Base-by-base conservation (phyloP, 1,139 yeast genomes). In the Casaregolazyma suthepensis region DNA sequence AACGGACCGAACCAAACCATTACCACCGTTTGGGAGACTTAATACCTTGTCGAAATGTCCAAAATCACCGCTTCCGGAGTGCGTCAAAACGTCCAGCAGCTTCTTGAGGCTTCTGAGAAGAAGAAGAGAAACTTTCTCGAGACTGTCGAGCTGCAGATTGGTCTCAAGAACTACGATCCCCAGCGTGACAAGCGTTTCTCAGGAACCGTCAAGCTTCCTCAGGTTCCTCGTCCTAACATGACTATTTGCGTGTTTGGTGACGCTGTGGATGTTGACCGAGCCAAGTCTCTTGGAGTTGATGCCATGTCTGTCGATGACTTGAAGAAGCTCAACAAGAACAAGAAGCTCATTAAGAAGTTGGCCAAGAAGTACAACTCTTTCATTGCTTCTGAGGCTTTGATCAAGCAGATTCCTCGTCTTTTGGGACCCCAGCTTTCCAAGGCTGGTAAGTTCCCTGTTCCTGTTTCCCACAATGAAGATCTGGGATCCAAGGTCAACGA, bases 151-250 rank as follows among this genome's bases (percentile, higher is more conserved):
- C 86, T 94, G 76, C 99, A 94, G 83, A 96, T 94, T 73, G 99
- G 99, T 78, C 85, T 94, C 74, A 94, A 94, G 93, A 93, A 93
- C 96, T 94, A 94, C 82, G 99, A 94, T 79, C 98, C 99, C 76
- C 99, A 94, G 84, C 91, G 99, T 87, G 99, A 94, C 81, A 94
- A 94, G 93, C 98, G 99, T 89, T 94, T 94, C 98, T 91, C 98
- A 76, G 99, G 99, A 83, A 75, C 98, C 74, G 86, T 94, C 82
- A 93, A 86, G 82, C 85, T 94, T 73, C 99, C 99, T 75, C 85
- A 85, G 75, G 96, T 95, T 68, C 99, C 99, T 82, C 94, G 99
- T 85, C 99, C 99, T 81, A 93, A 93, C 96, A 89, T 94, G 98
- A 88, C 98, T 80, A 80, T 94, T 82, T 94, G 99, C 82, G 90